phyloP scores from a whole-genome alignment of 1,284 basidiomycete genomes.

The Cutaneotrichosporon mucoides region DNA sequence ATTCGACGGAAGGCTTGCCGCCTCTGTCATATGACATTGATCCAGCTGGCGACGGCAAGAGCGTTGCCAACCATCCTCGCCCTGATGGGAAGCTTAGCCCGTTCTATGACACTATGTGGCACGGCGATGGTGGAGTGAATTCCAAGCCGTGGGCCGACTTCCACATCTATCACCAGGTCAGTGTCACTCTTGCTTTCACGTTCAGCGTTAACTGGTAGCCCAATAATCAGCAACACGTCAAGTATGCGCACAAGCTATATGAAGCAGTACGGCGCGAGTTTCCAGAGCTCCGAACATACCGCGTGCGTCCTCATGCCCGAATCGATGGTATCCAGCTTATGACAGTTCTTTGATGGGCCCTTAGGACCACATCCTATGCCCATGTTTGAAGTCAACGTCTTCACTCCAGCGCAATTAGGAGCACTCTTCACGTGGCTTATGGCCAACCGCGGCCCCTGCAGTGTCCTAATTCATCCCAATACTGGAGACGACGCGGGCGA shows the following conservation, averaged over 20 bases:
- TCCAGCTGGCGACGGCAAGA: constrained; percentile 59
- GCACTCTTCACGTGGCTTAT: constrained; percentile 62
- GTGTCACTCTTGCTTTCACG: neutral
- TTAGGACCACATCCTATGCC: constrained; percentile 52
- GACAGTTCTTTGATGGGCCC: constrained; percentile 19
- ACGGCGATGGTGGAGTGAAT: neutral
- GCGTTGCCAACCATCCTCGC: constrained; percentile 43
- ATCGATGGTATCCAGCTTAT: neutral
- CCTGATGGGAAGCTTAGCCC: constrained; percentile 15
- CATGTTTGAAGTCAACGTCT: constrained; percentile 68
- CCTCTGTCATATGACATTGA: constrained; percentile 51
- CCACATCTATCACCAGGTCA: constrained; percentile 21
- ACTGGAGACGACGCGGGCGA: constrained; percentile 59
- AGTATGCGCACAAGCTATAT: constrained; percentile 22
- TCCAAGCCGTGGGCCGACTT: constrained; percentile 8
- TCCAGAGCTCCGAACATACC: constrained; percentile 19
- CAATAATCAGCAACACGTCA: constrained; percentile 18
- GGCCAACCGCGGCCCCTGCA: constrained; percentile 63
- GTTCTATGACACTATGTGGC: constrained; percentile 19
- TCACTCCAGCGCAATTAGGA: constrained; percentile 62
- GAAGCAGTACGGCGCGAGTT: constrained; percentile 23
- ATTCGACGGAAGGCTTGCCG: constrained; percentile 6
- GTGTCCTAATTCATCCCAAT: constrained; percentile 69
- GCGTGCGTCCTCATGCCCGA: constrained; percentile 8
- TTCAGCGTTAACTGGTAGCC: constrained; percentile 6